Evolutionary conservation across 257 asterid species (phyloP), one percentile per base, ranked within the genome.

Genomic region (Salvia splendens): DNA sequence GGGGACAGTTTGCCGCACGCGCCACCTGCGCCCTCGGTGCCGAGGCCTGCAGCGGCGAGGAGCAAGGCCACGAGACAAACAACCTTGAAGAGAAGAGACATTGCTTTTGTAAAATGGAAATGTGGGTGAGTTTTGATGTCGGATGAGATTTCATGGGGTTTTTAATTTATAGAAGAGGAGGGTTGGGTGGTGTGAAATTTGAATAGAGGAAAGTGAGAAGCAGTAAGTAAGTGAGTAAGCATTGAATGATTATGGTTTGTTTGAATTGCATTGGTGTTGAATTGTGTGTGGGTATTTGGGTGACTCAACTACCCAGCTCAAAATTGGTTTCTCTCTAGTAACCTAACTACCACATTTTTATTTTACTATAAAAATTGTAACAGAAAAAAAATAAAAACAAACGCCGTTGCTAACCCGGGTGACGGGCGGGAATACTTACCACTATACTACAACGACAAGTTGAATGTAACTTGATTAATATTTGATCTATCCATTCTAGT

Each of bases 371-470:
- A n/a, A n/a, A n/a, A 15, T 15, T 2, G 30, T 24, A 4, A 33
- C 0, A 33, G 38, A 4, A 33, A 33, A 33, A 33, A 5, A 33
- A 33, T 33, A 15, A 15, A n/a, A 49, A 15, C 0, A 2, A 17
- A 14, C 84, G 94, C 94, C 94, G 88, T 73, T 86, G 95, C 90
- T 91, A 90, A 73, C 92, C 90, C 87, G 94, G 89, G 94, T 87
- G 89, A 86, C 96, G 88, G 95, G 95, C 89, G 87, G 89, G 89
- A 79, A 85, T 91, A 86, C 96, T 89, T 7, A 89, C 90, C 96
- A 85, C 98, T 91, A 87, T 85, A 86, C 67, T 42, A 61, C 66
- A 43, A 57, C 46, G 46, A 57, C 63, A 24, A 24, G 30, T 24
- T 24, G 30, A 17, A 17, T 17, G 20, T 17, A 17, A 17, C 20